Evolutionary conservation across 2,329 filamentous ascomycete species (phyloP).

Genomic region (Hymenoscyphus scutula): DNA sequence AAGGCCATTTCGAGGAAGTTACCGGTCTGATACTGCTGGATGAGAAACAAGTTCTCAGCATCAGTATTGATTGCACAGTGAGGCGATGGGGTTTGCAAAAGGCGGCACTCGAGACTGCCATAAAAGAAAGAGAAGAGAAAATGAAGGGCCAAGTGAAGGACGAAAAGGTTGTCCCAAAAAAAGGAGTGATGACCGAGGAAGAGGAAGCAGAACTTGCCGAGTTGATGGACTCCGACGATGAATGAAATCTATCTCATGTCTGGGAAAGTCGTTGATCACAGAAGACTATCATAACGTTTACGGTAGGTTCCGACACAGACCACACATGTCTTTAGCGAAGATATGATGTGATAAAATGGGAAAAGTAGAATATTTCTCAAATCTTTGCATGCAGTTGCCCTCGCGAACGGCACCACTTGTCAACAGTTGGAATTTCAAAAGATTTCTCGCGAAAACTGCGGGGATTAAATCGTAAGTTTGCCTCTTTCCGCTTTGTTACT

Average conservation of each 20-base stretch:
- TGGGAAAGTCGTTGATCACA: neutral
- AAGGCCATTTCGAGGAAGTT: slow-evolving; percentile 91
- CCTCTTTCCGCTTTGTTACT: neutral
- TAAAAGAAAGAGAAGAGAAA: slow-evolving; percentile 48
- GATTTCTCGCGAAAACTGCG: too few species aligned
- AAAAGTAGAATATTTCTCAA: neutral
- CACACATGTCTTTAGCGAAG: neutral
- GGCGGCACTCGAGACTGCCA: slow-evolving; percentile 55
- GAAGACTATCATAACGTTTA: neutral
- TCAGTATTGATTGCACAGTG: slow-evolving; percentile 86
- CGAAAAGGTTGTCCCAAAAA: slow-evolving; percentile 44
- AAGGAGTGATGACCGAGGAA: slow-evolving; percentile 71
- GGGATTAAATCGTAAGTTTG: neutral
- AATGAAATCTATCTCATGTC: slow-evolving; percentile 39
- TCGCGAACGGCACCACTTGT: too few species aligned
- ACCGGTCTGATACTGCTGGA: slow-evolving; percentile 70
- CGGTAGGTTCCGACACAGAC: neutral
- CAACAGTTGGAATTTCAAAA: too few species aligned
- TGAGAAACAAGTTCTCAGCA: slow-evolving; percentile 64
- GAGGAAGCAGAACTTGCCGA: slow-evolving; percentile 92
- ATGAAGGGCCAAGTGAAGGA: slow-evolving; percentile 44
- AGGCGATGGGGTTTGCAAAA: slow-evolving; percentile 76
- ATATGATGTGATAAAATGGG: too few species aligned
- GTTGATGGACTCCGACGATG: slow-evolving; percentile 72
- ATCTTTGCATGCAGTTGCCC: neutral